Evolutionary conservation across 257 asterid species (phyloP).

Genomic region (Voacanga thouarsii): DNA sequence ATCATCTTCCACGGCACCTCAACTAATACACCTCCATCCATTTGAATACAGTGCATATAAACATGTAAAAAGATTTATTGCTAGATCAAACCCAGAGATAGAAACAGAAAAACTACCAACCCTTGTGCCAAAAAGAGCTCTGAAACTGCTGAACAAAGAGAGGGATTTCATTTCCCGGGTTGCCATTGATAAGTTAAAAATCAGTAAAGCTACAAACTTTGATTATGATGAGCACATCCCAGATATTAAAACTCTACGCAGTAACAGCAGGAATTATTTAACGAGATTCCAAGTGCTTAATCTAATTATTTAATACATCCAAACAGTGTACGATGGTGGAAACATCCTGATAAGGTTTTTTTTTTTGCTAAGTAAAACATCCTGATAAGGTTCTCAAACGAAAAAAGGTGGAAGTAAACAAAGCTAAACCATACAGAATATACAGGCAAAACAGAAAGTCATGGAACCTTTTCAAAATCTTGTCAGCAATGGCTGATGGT

Average conservation of each 20-base stretch:
- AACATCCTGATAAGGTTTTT: too few species aligned
- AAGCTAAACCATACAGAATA: not conserved
- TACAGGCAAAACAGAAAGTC: not conserved
- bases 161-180: conserved; percentile 39
- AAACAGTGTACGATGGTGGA: not conserved
- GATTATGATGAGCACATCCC: not conserved
- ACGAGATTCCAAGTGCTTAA: not conserved
- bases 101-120: conserved; percentile 23
- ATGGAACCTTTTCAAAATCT: not conserved
- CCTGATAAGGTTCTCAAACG: too few species aligned
- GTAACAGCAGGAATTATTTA: not conserved
- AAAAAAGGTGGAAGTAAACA: not conserved
- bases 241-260: not conserved
- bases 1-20: not conserved
- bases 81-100: not conserved
- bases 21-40: not conserved
- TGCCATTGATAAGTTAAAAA: conserved; percentile 29
- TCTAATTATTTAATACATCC: not conserved
- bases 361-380: too few species aligned
- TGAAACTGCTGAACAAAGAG: conserved; percentile 27
- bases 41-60: not conserved
- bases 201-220: conserved; percentile 5
- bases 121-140: conserved; percentile 32
- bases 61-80: not conserved
- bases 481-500: not conserved